These are phyloP conservation scores for Pestalotiopsis sp. DNA, from an alignment of 2,329 filamentous ascomycete species.

Conservation along the genomic window DNA sequence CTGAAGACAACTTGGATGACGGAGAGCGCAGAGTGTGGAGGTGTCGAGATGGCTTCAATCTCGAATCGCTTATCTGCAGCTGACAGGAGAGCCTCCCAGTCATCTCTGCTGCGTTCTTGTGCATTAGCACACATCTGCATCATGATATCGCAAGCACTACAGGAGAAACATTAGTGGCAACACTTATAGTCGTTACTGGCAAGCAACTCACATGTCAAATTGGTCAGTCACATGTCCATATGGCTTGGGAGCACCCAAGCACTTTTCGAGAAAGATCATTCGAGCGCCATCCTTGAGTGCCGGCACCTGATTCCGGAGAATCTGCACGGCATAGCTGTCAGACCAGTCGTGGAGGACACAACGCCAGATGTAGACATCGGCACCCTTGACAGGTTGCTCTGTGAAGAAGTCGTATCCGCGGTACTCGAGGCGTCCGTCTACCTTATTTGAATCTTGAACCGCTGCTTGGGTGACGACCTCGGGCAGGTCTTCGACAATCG, in stretches of 20 bases:
- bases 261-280: slow-evolving; percentile 22
- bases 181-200: too few relatives aligned
- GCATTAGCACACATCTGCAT: slow-evolving; percentile 21
- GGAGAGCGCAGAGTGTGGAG: slow-evolving; percentile 16
- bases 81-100: slow-evolving; percentile 18
- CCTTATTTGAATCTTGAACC: neutral
- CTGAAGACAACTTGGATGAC: slow-evolving; percentile 19
- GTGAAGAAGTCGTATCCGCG: slow-evolving; percentile 20
- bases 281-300: slow-evolving; percentile 20
- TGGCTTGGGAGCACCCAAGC: slow-evolving; percentile 12
- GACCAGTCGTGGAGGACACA: slow-evolving; percentile 23
- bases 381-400: slow-evolving; percentile 16
- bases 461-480: slow-evolving; percentile 14
- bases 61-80: slow-evolving; percentile 17
- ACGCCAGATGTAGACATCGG: slow-evolving; percentile 21
- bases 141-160: slow-evolving; percentile 18
- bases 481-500: slow-evolving; percentile 19
- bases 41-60: slow-evolving; percentile 15
- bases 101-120: slow-evolving; percentile 18
- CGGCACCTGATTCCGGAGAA: slow-evolving; percentile 19
- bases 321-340: slow-evolving; percentile 18
- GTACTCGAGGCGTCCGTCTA: slow-evolving; percentile 15
- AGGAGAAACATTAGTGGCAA: neutral
- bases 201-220: slow-evolving; percentile 14
- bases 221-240: slow-evolving; percentile 15